Base-by-base conservation (phyloP, 2,329 filamentous ascomycete species). In the Colletotrichum lindemuthianum region DNA sequence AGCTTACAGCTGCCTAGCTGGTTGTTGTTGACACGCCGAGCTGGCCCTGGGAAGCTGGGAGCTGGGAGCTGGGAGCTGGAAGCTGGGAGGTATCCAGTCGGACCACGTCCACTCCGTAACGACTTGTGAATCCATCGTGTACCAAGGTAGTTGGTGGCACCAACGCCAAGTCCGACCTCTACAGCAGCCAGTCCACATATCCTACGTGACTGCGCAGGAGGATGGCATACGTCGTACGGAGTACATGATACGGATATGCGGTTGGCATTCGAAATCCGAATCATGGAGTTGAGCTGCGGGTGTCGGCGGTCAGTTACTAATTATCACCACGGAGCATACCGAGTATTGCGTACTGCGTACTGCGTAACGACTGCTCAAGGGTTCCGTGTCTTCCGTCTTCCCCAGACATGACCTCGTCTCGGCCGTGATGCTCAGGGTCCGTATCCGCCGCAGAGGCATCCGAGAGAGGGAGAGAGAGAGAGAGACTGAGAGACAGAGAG, bases 361-460 rank as follows among this genome's bases (percentile, higher is more conserved):
- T 24, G 24, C 24, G 24, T 24, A 24, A 1, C 24, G 41, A 11
- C 39, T 45, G 33, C 33, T 39, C 8, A 37, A 44, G 40, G 24
- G 1, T 54, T 55, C 60, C 60, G 56, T 49, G 24, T 47, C 37
- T 54, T 49, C 60, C 60, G 55, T 39, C n/a, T 8, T 15, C 49
- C 33, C 33, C 15, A 53, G 43, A n/a, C 32, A 44, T 24, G 24
- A 24, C 24, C 24, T 24, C 24, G 4, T 24, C 24, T 24, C 24
- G 24, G 24, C 24, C 24, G 24, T 24, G 24, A 24, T 24, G 24
- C 24, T 4, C 24, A 24, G 24, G 24, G 4, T 50, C 60, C 55
- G 60, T 45, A 16, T 39, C 48, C 55, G 54, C 59, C 34, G 15
- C 54, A 53, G 32, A 16, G 56, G 60, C 32, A 11, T 33, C 37